A percentile compares a stretch with the other conserved stretches of the same genome.
phyloP scores from a whole-genome alignment of 2,329 filamentous ascomycete genomes.

The Botryotinia calthae region DNA sequence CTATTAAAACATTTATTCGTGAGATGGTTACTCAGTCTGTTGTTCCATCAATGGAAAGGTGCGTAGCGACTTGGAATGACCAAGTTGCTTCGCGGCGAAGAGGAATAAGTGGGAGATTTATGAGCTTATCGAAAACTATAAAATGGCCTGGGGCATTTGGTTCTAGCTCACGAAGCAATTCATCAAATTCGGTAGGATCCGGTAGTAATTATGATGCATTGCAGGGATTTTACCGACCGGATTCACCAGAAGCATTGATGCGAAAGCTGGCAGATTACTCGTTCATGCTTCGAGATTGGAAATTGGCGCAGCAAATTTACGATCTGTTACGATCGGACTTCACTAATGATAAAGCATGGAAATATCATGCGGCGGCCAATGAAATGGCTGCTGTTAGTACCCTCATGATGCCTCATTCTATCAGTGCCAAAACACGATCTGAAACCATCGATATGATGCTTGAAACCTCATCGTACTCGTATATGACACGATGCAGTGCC shows the following conservation, averaged over 20 bases:
- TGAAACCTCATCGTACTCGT: slow-evolving; percentile 88
- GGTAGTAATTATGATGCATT: slow-evolving; percentile 73
- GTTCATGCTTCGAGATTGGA: slow-evolving; percentile 97
- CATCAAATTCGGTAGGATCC: slow-evolving; percentile 44
- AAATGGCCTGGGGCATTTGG: slow-evolving; percentile 79
- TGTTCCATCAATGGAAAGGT: slow-evolving; percentile 92
- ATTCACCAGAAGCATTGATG: slow-evolving; percentile 85
- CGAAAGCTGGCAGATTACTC: slow-evolving; percentile 91
- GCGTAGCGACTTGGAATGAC: slow-evolving; percentile 91
- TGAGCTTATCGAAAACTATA: slow-evolving; percentile 73
- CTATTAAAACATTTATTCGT: slow-evolving; percentile 83
- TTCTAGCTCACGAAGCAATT: slow-evolving; percentile 43
- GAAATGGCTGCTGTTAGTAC: slow-evolving; percentile 91
- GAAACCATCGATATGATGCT: slow-evolving; percentile 85
- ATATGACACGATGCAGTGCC: slow-evolving; percentile 77
- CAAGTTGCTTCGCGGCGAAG: slow-evolving; percentile 88
- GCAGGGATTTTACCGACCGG: slow-evolving; percentile 78
- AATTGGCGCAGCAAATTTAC: slow-evolving; percentile 86
- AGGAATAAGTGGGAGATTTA: slow-evolving; percentile 88
- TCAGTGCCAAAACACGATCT: slow-evolving; percentile 71
- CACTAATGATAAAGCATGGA: slow-evolving; percentile 94
- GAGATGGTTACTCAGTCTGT: slow-evolving; percentile 96
- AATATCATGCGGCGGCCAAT: slow-evolving; percentile 86
- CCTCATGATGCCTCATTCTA: slow-evolving; percentile 70
- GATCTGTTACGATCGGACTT: slow-evolving; percentile 88